A percentile compares a stretch with the other conserved stretches of the same genome.
Evolutionary conservation across 139 green algal genomes (phyloP).

Genomic region (Closterium sp.): DNA sequence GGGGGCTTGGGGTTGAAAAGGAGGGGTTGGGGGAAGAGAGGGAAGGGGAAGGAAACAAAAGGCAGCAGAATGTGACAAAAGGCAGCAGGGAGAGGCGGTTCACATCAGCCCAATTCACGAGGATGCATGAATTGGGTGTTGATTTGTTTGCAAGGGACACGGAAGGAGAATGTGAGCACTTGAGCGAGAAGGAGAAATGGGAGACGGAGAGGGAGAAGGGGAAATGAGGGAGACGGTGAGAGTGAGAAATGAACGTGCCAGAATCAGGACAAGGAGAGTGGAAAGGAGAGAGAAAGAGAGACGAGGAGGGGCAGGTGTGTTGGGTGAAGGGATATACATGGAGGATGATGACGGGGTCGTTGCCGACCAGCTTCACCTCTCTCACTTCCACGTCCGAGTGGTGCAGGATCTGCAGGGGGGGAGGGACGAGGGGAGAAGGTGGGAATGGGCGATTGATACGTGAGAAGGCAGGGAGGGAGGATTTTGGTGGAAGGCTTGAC

Average conservation of each 20-base stretch:
- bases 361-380: slow-evolving; percentile 80
- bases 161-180: not conserved
- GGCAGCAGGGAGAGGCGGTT: no score
- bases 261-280: not conserved
- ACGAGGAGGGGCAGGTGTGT: no score
- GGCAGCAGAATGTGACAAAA: no score
- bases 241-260: not conserved
- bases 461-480: no score
- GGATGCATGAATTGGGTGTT: no score
- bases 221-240: not conserved
- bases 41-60: no score
- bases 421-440: not conserved
- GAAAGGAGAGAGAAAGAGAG: not conserved
- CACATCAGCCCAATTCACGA: no score
- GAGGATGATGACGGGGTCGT: slow-evolving; percentile 81
- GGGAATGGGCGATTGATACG: not conserved
- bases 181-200: not conserved
- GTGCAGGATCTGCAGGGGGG: slow-evolving; percentile 78
- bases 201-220: not conserved
- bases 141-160: not conserved
- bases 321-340: slow-evolving; percentile 29
- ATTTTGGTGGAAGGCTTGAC: no score
- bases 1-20: no score
- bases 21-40: not conserved
- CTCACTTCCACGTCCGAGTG: slow-evolving; percentile 82